A percentile compares a stretch with the other conserved stretches of the same genome.
These are phyloP conservation scores for Kwoniella europaea DNA, from an alignment of 768 basidiomycete species.

Conservation along the genomic window DNA sequence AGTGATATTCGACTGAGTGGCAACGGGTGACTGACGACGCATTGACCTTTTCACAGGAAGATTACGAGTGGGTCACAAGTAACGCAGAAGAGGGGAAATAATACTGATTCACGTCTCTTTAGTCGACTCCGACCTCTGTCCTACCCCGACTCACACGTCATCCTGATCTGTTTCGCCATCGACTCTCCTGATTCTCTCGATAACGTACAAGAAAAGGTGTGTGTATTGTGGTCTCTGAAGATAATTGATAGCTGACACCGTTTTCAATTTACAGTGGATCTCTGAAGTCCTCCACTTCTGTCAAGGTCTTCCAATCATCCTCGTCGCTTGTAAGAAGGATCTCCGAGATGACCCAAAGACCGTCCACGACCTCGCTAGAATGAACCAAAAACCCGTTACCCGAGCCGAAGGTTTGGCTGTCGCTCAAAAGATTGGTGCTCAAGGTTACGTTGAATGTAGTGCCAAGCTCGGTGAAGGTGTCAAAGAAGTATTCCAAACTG, in stretches of 20 bases:
- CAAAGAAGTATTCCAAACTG: slow-evolving; percentile 97
- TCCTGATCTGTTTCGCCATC: slow-evolving; percentile 97
- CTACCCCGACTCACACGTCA: slow-evolving; percentile 99
- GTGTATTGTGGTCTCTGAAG: slow-evolving; percentile 45
- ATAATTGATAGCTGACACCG: neutral
- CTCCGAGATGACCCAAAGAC: slow-evolving; percentile 89
- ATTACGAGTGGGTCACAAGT: slow-evolving; percentile 70
- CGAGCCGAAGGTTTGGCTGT: slow-evolving; percentile 81
- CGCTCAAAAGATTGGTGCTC: slow-evolving; percentile 93
- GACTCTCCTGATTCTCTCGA: slow-evolving; percentile 98
- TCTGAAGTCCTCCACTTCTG: slow-evolving; percentile 99
- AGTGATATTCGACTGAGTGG: slow-evolving; percentile 18
- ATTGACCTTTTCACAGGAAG: slow-evolving; percentile 63
- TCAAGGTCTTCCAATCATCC: slow-evolving; percentile 88
- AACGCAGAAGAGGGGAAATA: neutral
- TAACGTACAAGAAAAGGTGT: slow-evolving; percentile 99
- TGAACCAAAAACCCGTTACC: slow-evolving; percentile 84
- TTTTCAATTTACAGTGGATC: slow-evolving; percentile 74
- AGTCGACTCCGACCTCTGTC: slow-evolving; percentile 89
- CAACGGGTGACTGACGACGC: slow-evolving; percentile 20
- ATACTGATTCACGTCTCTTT: neutral
- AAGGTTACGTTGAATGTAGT: slow-evolving; percentile 96
- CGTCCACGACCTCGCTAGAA: slow-evolving; percentile 91
- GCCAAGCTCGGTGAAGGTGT: slow-evolving; percentile 96
- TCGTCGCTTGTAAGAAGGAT: slow-evolving; percentile 99